Base-by-base conservation (phyloP, 768 basidiomycete species). In the Tephrocybe sp. region DNA sequence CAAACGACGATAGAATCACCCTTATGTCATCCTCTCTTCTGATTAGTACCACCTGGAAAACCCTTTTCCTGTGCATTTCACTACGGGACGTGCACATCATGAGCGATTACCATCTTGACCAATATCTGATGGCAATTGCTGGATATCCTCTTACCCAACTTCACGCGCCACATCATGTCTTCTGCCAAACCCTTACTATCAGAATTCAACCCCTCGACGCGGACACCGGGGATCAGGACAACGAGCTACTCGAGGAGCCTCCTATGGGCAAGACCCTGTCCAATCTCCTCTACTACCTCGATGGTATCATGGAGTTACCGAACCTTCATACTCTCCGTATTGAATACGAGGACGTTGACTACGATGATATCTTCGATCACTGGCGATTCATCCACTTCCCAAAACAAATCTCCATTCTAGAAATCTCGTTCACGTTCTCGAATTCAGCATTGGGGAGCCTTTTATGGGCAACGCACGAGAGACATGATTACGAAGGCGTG, bases 41-140 rank as follows among this genome's bases (percentile, higher is more conserved):
- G 9, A 66, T 74, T 44, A 66, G 57, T 45, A 58, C 52, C 25
- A 54, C 57, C 28, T 65, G 67, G 61, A 63, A 65, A 43, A 37
- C 42, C 27, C 53, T 69, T 25, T 67, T 67, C 44, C 49, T 60
- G 42, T 66, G 56, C 26, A 55, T 70, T 40, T 61, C 66, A 30
- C 54, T 64, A 36, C 55, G 45, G 15, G 62, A 73, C 52, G 67
- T 67, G 12, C 64, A 70, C 55, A 63, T 73, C 32, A 56, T 65
- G 26, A 61, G 53, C 43, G 58, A 63, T 18, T 48, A 63, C 7
- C 69, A 65, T 31, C 41, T 56, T 9, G 16, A 41, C 5, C 47
- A 34, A 18, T 63, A 54, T 30, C 30, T 57, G 27, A 51, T 22
- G 30, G 32, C 51, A 15, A 30, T 53, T 5, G 45, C 41, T 19